phyloP scores from a whole-genome alignment of 1,284 basidiomycete species.

The Fomitopsis pinicola region DNA sequence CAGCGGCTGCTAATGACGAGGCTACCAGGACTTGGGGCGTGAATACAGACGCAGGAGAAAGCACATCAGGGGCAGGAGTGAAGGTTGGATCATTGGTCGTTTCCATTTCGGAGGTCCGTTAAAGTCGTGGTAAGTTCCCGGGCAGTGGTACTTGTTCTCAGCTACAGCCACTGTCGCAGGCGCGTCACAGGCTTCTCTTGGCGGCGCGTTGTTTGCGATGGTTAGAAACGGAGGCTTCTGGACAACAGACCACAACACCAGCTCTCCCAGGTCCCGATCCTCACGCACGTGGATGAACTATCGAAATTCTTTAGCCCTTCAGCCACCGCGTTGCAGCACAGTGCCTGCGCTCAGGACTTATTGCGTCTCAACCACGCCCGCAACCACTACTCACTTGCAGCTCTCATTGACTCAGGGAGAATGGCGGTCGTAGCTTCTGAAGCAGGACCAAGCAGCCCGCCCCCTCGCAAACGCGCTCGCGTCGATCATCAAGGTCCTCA shows the following conservation, averaged over 20 bases:
- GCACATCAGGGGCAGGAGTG: slow-evolving; percentile 13
- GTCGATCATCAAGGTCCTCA: slow-evolving; percentile 23
- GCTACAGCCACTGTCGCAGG: not conserved
- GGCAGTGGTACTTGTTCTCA: too few species aligned
- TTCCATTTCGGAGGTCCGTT: not conserved
- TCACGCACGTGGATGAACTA: not conserved
- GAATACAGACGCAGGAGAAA: slow-evolving; percentile 17
- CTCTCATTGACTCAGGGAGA: too few species aligned
- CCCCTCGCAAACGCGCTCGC: slow-evolving; percentile 31
- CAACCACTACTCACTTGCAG: not conserved
- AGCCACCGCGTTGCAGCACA: slow-evolving; percentile 6
- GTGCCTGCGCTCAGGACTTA: not conserved
- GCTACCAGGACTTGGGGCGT: slow-evolving; percentile 21
- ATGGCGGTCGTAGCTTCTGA: slow-evolving; percentile 22
- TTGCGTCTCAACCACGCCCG: not conserved
- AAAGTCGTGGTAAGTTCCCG: not conserved
- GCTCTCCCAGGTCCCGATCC: not conserved
- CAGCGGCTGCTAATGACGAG: slow-evolving; percentile 22
- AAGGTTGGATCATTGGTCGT: not conserved
- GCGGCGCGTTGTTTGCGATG: slow-evolving; percentile 16
- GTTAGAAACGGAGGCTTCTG: slow-evolving; percentile 22
- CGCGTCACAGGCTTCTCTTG: not conserved
- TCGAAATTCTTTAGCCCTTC: not conserved
- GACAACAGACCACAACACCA: slow-evolving; percentile 12
- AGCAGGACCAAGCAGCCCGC: slow-evolving; percentile 16